These are phyloP conservation scores for Fusarium sp. DNA, from an alignment of 2,329 filamentous ascomycete species.

Conservation along the genomic window DNA sequence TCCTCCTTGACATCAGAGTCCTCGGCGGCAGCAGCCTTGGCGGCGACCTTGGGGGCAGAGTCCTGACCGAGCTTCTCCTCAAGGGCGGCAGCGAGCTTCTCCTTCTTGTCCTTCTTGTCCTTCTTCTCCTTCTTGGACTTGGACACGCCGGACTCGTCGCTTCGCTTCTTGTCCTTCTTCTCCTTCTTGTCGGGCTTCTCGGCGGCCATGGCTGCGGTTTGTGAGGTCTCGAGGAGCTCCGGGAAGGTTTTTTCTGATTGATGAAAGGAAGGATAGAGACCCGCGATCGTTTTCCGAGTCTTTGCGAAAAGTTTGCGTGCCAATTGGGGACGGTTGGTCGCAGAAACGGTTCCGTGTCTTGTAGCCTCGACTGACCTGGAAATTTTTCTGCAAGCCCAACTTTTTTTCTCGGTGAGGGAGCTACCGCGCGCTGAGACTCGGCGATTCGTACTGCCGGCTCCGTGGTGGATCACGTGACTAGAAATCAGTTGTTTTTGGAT, in stretches of 20 bases:
- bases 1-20: slow-evolving; percentile 61
- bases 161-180: slow-evolving; percentile 70
- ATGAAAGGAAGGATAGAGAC: background rate
- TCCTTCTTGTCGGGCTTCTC: slow-evolving; percentile 63
- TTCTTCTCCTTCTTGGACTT: slow-evolving; percentile 70
- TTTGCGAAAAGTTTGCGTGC: slow-evolving; percentile 11
- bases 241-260: slow-evolving; percentile 6
- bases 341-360: slow-evolving; percentile 40
- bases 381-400: slow-evolving; percentile 46
- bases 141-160: slow-evolving; percentile 63
- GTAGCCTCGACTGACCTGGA: slow-evolving; percentile 43
- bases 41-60: slow-evolving; percentile 53
- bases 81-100: slow-evolving; percentile 74
- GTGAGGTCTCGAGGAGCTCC: slow-evolving; percentile 18
- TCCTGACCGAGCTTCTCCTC: slow-evolving; percentile 73
- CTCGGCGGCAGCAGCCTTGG: slow-evolving; percentile 55
- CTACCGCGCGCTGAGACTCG: slow-evolving; percentile 40
- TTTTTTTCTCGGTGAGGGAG: slow-evolving; percentile 46
- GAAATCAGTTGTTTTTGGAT: background rate
- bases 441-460: slow-evolving; percentile 47
- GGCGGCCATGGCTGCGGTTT: slow-evolving; percentile 55
- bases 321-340: slow-evolving; percentile 40
- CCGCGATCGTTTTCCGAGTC: slow-evolving; percentile 22
- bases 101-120: slow-evolving; percentile 78
- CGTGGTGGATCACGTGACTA: slow-evolving; percentile 32